phyloP scores from a whole-genome alignment of 306 rosid species.

The Spatholobus suberectus region DNA sequence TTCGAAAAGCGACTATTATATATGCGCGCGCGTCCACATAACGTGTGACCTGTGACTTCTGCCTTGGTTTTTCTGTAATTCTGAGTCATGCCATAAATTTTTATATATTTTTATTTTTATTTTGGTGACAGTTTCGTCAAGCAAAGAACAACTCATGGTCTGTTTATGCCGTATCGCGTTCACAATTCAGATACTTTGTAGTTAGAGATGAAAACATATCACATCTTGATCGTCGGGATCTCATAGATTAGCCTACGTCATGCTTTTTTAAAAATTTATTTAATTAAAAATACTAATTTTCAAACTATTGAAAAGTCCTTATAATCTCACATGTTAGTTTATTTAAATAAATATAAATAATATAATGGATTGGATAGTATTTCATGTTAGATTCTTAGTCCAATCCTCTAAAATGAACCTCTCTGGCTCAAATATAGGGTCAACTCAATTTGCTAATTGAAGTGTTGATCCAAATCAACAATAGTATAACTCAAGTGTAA shows the following conservation, averaged over 20 bases:
- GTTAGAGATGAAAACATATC: not conserved
- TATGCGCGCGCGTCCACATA: slow-evolving; percentile 13
- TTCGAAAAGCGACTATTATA: not conserved
- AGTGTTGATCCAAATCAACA: too few relatives aligned
- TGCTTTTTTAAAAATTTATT: not conserved
- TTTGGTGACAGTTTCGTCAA: slow-evolving; percentile 25
- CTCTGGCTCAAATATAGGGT: too few relatives aligned
- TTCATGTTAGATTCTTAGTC: too few relatives aligned
- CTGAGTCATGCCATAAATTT: not conserved
- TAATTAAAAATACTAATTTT: not conserved
- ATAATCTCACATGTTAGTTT: not conserved
- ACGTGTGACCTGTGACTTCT: slow-evolving; percentile 19
- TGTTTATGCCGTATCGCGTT: not conserved
- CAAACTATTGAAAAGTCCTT: not conserved
- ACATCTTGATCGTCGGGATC: not conserved
- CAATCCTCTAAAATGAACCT: too few relatives aligned
- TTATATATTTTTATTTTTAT: not conserved
- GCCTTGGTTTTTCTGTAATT: not conserved
- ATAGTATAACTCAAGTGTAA: too few relatives aligned
- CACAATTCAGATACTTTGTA: not conserved
- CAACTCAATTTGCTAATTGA: too few relatives aligned
- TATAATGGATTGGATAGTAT: too few relatives aligned
- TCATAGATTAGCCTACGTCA: not conserved
- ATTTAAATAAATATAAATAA: not conserved
- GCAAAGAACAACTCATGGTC: slow-evolving; percentile 31